Conservation (phyloP, 2,329 filamentous ascomycete genomes). For the Volutella citrinella region DNA sequence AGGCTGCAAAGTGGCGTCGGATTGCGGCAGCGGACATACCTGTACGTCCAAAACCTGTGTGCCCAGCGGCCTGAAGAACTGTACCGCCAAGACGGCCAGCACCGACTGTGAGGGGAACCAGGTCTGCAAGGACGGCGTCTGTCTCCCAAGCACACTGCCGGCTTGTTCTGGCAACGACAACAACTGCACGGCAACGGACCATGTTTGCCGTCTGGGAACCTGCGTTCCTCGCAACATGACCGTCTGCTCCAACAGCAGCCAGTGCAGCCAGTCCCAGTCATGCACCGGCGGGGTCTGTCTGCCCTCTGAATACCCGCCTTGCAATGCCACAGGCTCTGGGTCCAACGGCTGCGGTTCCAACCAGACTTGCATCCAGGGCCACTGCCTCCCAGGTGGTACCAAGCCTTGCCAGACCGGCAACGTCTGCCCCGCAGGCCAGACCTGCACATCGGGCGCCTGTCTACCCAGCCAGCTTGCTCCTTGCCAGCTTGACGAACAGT, state of each 20-base stretch:
- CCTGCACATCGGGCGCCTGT: conserved; percentile 3
- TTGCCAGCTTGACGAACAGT: background rate
- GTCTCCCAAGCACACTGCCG: conserved; percentile 2
- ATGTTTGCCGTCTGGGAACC: conserved; percentile 4
- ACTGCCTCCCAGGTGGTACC: conserved; percentile 5
- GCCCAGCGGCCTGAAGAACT: background rate
- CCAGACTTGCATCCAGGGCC: conserved; percentile 1
- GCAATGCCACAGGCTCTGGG: background rate
- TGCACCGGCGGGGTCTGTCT: conserved; percentile 9
- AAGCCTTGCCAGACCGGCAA: conserved; percentile 1
- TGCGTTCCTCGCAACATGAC: conserved; percentile 3
- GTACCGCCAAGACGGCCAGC: background rate
- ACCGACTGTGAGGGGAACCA: conserved; percentile 1
- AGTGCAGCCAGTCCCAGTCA: conserved; percentile 1
- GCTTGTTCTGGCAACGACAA: conserved; percentile 1
- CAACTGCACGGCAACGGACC: conserved; percentile 1
- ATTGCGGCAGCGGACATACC: background rate
- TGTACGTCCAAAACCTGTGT: conserved; percentile 1
- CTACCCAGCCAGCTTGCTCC: conserved; percentile 1
- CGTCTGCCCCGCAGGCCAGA: conserved; percentile 1
- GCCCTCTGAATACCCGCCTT: conserved; percentile 2
- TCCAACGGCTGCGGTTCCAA: conserved; percentile 1
- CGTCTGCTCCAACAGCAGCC: background rate
- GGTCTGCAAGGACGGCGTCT: conserved; percentile 1
- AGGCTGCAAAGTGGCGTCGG: background rate